phyloP scores from a whole-genome alignment of 768 basidiomycete species.

The Baorangia bicolor region DNA sequence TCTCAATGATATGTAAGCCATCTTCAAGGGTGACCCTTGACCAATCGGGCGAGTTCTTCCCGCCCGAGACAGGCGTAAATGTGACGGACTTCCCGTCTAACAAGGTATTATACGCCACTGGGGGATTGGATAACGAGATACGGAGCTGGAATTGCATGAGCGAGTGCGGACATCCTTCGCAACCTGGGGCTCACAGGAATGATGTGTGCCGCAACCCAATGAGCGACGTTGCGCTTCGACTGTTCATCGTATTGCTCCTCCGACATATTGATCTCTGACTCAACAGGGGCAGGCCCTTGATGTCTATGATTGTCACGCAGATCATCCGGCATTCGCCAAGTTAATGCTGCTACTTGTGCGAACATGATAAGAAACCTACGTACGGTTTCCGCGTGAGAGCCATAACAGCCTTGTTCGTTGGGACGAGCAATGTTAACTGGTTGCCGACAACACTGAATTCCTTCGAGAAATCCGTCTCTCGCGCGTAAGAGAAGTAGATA shows the following conservation, averaged over 20 bases:
- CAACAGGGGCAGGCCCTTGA: constrained; percentile 44
- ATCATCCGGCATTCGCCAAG: neutral
- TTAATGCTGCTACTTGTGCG: neutral
- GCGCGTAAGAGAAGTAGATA: constrained; percentile 82
- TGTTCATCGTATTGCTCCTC: constrained; percentile 63
- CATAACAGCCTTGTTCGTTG: constrained; percentile 88
- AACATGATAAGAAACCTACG: constrained; percentile 27
- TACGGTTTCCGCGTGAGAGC: constrained; percentile 80
- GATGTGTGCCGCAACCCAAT: constrained; percentile 82
- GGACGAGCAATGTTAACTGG: constrained; percentile 65
- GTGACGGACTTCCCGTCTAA: constrained; percentile 56
- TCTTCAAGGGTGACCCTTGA: constrained; percentile 54
- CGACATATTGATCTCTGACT: constrained; percentile 53
- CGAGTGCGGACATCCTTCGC: neutral
- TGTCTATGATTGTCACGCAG: constrained; percentile 45
- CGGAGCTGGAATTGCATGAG: constrained; percentile 35
- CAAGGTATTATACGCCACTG: constrained; percentile 54
- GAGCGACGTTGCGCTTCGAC: constrained; percentile 66
- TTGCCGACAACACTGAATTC: constrained; percentile 38
- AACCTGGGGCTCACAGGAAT: constrained; percentile 57
- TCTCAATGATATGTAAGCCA: constrained; percentile 52
- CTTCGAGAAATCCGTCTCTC: constrained; percentile 62
- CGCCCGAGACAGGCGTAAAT: constrained; percentile 41
- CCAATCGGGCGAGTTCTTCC: constrained; percentile 52
- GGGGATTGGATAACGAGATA: constrained; percentile 40